These are phyloP conservation scores for Heliamphora pulchella DNA, from an alignment of 179 eudicot species.

Conservation along the genomic window DNA sequence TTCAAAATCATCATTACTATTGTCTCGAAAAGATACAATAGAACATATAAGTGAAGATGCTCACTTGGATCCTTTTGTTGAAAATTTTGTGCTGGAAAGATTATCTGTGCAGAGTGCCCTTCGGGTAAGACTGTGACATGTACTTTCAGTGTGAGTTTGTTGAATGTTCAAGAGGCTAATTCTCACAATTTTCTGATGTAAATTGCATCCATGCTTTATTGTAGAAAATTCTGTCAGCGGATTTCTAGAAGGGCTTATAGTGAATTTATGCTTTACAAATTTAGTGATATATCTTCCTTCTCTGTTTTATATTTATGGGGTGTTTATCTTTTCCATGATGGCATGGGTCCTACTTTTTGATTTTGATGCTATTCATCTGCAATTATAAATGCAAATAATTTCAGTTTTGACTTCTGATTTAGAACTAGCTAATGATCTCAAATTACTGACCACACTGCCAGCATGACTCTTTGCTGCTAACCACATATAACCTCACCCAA, in stretches of 20 bases:
- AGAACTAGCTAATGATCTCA: neutral
- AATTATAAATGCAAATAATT: neutral
- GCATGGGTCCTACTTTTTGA: neutral
- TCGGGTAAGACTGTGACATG: slow-evolving; percentile 46
- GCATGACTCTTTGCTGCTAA: neutral
- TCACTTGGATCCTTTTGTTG: slow-evolving; percentile 79
- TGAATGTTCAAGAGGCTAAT: neutral
- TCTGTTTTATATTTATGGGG: neutral
- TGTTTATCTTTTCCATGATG: slow-evolving; percentile 7
- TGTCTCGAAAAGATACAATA: slow-evolving; percentile 58
- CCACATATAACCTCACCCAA: no score
- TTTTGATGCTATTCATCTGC: slow-evolving; percentile 4
- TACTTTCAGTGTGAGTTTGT: neutral
- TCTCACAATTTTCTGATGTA: neutral
- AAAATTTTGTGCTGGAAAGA: slow-evolving; percentile 93
- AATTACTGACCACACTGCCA: neutral
- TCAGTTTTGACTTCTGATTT: neutral
- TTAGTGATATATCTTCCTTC: neutral
- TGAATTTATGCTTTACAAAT: no score
- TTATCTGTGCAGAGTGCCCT: slow-evolving; percentile 84
- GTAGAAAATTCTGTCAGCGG: neutral
- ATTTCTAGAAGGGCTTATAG: neutral
- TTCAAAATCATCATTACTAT: slow-evolving; percentile 55
- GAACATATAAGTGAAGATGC: slow-evolving; percentile 36
- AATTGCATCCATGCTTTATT: neutral